Evolutionary conservation across 768 basidiomycete genomes (phyloP).

Genomic region (Termitomyces eurrhizus): DNA sequence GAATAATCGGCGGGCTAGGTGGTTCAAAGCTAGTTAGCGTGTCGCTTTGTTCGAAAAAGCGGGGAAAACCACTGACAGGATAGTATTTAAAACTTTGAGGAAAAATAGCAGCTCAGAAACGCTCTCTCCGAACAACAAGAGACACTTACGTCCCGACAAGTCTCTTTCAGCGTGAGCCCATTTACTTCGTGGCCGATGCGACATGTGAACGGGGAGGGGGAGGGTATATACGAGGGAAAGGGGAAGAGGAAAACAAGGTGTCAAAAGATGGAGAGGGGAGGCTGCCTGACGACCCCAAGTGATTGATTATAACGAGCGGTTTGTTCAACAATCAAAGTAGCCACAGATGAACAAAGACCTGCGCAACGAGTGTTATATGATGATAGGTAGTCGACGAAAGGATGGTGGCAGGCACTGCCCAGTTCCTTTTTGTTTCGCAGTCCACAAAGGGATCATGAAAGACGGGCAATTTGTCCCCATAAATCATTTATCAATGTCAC

Average conservation of each 20-base stretch:
- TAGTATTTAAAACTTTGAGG: background rate
- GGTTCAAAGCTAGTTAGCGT: background rate
- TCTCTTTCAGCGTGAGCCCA: constrained; percentile 7
- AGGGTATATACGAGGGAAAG: too few species aligned
- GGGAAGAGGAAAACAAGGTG: background rate
- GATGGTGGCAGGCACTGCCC: background rate
- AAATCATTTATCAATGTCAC: background rate
- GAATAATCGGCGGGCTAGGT: background rate
- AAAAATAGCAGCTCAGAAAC: background rate
- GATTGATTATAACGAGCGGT: background rate
- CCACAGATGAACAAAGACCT: background rate
- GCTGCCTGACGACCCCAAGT: background rate
- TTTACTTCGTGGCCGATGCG: constrained; percentile 6
- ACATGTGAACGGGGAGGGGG: background rate
- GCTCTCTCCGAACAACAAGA: background rate
- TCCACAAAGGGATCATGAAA: constrained; percentile 11
- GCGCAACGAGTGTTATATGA: background rate
- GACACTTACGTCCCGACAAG: background rate
- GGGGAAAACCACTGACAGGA: constrained; percentile 5
- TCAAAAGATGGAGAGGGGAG: constrained; percentile 8
- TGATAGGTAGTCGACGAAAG: background rate
- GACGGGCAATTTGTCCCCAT: background rate
- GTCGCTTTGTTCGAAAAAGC: background rate
- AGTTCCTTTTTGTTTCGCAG: constrained; percentile 7
- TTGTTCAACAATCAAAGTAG: background rate